Percentiles rank a stretch among this genome's conserved stretches.
Evolutionary conservation across 148 eudicot genomes (phyloP).

Genomic region (Arbutus unedo): DNA sequence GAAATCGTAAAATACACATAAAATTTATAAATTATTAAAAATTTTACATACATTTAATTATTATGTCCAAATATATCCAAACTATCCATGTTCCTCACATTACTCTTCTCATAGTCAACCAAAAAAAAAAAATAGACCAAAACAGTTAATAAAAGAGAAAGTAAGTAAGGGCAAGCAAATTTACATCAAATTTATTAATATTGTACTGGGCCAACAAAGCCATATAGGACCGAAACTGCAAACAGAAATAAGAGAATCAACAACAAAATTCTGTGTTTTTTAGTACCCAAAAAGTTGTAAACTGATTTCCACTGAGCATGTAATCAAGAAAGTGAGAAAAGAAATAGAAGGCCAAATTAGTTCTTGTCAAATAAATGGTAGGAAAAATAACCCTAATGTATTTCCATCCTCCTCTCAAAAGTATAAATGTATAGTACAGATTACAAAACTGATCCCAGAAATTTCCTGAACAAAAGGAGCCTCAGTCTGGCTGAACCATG

Average conservation of each 20-base stretch:
- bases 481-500: not conserved
- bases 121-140: not conserved
- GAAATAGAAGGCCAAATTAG: not conserved
- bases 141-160: not conserved
- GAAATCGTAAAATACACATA: no score
- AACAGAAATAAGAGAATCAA: not conserved
- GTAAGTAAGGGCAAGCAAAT: not conserved
- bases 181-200: not conserved
- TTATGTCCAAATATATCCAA: no score
- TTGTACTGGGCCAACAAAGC: not conserved
- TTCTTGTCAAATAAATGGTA: not conserved
- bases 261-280: not conserved
- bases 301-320: not conserved
- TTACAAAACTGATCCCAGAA: not conserved
- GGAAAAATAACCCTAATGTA: not conserved
- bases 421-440: not conserved
- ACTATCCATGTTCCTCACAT: no score
- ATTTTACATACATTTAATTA: no score
- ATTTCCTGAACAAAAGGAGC: not conserved
- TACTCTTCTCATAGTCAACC: no score
- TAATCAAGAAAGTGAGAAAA: conserved; percentile 4
- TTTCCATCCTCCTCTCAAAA: not conserved
- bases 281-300: not conserved
- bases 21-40: no score
- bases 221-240: not conserved